Conservation (phyloP, 495 filamentous ascomycete species). For the Pseudevernia furfuracea region DNA sequence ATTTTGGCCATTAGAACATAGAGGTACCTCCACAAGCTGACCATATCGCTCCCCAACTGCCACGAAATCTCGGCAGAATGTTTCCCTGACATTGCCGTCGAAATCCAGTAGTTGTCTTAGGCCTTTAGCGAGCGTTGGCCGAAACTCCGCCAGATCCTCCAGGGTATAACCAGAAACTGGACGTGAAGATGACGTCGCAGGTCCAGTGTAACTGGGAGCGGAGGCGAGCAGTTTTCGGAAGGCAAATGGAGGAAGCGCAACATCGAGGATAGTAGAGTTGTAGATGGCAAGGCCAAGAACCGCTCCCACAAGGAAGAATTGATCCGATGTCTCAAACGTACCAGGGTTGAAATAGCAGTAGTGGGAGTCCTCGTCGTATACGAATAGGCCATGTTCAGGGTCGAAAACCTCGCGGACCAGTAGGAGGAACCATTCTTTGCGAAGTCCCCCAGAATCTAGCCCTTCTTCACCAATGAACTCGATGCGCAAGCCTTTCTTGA, state of each 20-base stretch:
- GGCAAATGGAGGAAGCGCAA: constrained; percentile 84
- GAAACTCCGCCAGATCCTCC: constrained; percentile 79
- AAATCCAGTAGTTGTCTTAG: constrained; percentile 71
- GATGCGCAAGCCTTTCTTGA: constrained; percentile 87
- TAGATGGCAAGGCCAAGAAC: constrained; percentile 89
- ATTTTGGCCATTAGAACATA: constrained; percentile 68
- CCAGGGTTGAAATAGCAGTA: constrained; percentile 95
- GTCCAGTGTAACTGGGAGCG: constrained; percentile 48
- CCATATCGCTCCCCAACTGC: constrained; percentile 74
- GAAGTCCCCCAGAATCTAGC: constrained; percentile 81
- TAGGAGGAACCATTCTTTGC: constrained; percentile 94
- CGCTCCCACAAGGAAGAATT: constrained; percentile 86
- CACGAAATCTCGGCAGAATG: constrained; percentile 80
- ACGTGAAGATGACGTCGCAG: constrained; percentile 48
- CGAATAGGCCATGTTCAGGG: constrained; percentile 80
- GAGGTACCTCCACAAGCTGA: constrained; percentile 52
- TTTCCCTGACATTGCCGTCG: constrained; percentile 75
- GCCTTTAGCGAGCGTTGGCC: constrained; percentile 68
- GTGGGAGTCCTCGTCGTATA: constrained; percentile 89
- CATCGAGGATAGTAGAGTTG: constrained; percentile 90
- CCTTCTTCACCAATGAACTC: constrained; percentile 87
- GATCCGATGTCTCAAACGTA: constrained; percentile 87
- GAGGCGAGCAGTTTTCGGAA: constrained; percentile 81
- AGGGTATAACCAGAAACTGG: constrained; percentile 63
- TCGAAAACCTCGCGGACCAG: constrained; percentile 90